Percentiles rank a stretch among this genome's conserved stretches.
Conservation (phyloP, 306 rosid genomes). For the Dicorynia guianensis region DNA sequence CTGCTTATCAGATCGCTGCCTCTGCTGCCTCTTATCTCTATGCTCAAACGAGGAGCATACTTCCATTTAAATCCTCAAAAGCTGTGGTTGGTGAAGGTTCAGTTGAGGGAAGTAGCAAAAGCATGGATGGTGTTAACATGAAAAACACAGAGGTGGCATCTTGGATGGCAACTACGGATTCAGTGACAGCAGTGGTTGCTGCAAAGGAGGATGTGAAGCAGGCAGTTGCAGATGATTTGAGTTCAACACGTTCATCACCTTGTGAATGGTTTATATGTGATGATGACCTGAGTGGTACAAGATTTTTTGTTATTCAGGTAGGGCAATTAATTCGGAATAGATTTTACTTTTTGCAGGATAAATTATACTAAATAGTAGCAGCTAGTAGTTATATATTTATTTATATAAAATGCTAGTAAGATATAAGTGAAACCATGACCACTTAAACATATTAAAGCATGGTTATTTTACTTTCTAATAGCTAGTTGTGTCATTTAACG, state of each 20-base stretch:
- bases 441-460: slow-evolving; percentile 16
- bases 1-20: slow-evolving; percentile 61
- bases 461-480: neutral
- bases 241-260: slow-evolving; percentile 67
- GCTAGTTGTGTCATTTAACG: neutral
- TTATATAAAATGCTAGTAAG: neutral
- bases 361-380: neutral
- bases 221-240: slow-evolving; percentile 77
- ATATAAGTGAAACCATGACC: neutral
- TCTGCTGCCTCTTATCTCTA: slow-evolving; percentile 70
- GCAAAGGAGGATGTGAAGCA: slow-evolving; percentile 86
- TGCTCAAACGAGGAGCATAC: slow-evolving; percentile 58
- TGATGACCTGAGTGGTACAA: slow-evolving; percentile 60
- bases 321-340: neutral
- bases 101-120: slow-evolving; percentile 40
- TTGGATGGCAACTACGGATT: slow-evolving; percentile 66
- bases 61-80: slow-evolving; percentile 62
- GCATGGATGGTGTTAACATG: slow-evolving; percentile 23
- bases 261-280: slow-evolving; percentile 85
- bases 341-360: neutral
- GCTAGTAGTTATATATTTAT: neutral
- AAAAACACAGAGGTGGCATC: slow-evolving; percentile 60
- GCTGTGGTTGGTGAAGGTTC: slow-evolving; percentile 37
- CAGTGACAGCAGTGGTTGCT: slow-evolving; percentile 78
- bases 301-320: slow-evolving; percentile 81